Evolutionary conservation across 495 filamentous ascomycete genomes (phyloP).

Genomic region (Glutinoglossum americanum): DNA sequence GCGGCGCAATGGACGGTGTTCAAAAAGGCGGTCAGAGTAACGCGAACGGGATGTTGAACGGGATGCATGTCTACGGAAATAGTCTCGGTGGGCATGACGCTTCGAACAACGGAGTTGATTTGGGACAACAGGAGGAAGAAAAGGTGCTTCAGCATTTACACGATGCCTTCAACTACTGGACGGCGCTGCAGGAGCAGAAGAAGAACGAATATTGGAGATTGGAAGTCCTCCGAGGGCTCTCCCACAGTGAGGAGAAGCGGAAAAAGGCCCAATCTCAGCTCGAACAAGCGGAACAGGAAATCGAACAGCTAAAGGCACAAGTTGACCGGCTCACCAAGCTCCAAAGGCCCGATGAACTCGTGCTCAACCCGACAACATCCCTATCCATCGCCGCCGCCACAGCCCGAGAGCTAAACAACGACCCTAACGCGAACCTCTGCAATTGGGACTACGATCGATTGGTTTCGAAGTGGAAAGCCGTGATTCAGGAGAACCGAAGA

Average conservation of each 20-base stretch:
- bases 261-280: slow-evolving; percentile 37
- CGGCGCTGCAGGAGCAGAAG: slow-evolving; percentile 28
- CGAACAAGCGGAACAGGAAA: slow-evolving; percentile 43
- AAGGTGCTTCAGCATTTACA: slow-evolving; percentile 46
- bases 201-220: slow-evolving; percentile 50
- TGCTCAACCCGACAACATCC: slow-evolving; percentile 38
- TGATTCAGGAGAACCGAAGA: slow-evolving; percentile 19
- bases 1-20: not conserved
- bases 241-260: slow-evolving; percentile 43
- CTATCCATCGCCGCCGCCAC: slow-evolving; percentile 29
- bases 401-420: slow-evolving; percentile 18
- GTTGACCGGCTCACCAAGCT: slow-evolving; percentile 43
- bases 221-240: slow-evolving; percentile 53
- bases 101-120: slow-evolving; percentile 8
- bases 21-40: not conserved
- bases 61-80: slow-evolving; percentile 9
- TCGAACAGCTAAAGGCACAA: slow-evolving; percentile 45
- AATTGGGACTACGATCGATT: slow-evolving; percentile 35
- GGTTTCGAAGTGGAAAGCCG: slow-evolving; percentile 34
- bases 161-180: slow-evolving; percentile 51
- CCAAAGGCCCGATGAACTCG: slow-evolving; percentile 52
- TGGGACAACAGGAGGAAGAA: slow-evolving; percentile 31
- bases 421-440: slow-evolving; percentile 13
- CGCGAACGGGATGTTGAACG: slow-evolving; percentile 13
- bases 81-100: not conserved